These are phyloP conservation scores for Phytophthora foliorum DNA, from an alignment of 352 stramenopile genomes.

Conservation along the genomic window DNA sequence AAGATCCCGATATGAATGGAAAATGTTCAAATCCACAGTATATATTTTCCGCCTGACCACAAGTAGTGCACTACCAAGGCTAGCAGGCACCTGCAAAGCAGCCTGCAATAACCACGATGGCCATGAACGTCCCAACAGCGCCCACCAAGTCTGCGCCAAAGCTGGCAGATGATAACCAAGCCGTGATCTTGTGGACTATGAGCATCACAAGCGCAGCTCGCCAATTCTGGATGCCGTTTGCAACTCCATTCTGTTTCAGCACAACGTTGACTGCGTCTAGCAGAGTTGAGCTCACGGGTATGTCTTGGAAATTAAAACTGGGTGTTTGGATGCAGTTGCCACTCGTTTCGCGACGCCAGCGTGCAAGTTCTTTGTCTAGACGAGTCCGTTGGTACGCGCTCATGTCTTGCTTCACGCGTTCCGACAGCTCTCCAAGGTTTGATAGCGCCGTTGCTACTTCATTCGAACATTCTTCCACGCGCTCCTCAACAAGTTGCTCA, in stretches of 20 bases:
- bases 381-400: conserved; percentile 23
- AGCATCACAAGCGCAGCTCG: conserved; percentile 16
- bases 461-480: conserved; percentile 17
- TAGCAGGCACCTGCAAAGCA: conserved; percentile 12
- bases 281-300: conserved; percentile 4
- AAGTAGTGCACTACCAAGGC: not conserved
- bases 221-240: conserved; percentile 25
- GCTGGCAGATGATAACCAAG: conserved; percentile 23
- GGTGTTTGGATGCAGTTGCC: not conserved
- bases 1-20: no score
- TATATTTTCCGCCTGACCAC: no score
- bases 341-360: conserved; percentile 11
- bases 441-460: conserved; percentile 18
- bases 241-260: conserved; percentile 23
- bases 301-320: conserved; percentile 1
- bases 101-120: conserved; percentile 12
- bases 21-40: no score
- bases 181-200: conserved; percentile 20
- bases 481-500: conserved; percentile 19
- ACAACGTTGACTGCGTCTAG: conserved; percentile 15
- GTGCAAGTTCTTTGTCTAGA: conserved; percentile 21
- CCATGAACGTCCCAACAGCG: conserved; percentile 7
- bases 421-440: conserved; percentile 21
- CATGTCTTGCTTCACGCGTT: conserved; percentile 28
- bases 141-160: conserved; percentile 15